Evolutionary conservation across 129 eudicot species (phyloP), one percentile per base, ranked within the genome.

Genomic region (Helianthus annuus): DNA sequence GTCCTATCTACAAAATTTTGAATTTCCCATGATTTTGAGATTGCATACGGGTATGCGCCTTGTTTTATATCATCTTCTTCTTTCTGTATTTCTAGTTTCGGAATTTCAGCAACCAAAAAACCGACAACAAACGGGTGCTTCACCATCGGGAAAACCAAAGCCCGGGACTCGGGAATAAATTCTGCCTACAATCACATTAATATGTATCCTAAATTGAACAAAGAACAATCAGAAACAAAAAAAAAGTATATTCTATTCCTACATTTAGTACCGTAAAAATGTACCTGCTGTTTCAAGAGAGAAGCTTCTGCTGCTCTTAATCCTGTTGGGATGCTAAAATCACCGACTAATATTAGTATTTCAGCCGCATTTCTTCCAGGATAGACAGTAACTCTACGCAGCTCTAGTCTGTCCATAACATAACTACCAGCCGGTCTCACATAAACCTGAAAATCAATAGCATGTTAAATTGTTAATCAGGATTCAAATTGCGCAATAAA

Each of bases 391-490:
- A 86, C 86, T 68, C 96, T 86, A n/a, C 94, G 97, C 71, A 94
- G 70, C 91, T 94, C 99, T 70, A 94, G 82, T 32, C 85, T 89
- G 76, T 90, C 97, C 99, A 90, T 90, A 48, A 90, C 91, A 90
- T 94, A 94, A 76, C 99, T 94, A 65, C 93, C 99, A 77, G 99
- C 99, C 66, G 99, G 99, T 79, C 99, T 86, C 61, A 94, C 99
- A 81, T 88, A 94, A 11, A 94, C 97, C 99, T 94, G 84, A 12
- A 64, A 16, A 78, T 32, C 32, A 66, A 81, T 39, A 10, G 16
- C 64, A 54, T 32, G 66, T 22, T 19, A 19, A 0, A 19, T 19
- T 19, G 22, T 19, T 24, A 40, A 49, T 79, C 74, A 82, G n/a
- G 15, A 46, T 32, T 57, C 74, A 32, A 36, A 73, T 67, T 22